Conservation (phyloP, 2,329 filamentous ascomycete genomes). For the Hypoxylon sp. region DNA sequence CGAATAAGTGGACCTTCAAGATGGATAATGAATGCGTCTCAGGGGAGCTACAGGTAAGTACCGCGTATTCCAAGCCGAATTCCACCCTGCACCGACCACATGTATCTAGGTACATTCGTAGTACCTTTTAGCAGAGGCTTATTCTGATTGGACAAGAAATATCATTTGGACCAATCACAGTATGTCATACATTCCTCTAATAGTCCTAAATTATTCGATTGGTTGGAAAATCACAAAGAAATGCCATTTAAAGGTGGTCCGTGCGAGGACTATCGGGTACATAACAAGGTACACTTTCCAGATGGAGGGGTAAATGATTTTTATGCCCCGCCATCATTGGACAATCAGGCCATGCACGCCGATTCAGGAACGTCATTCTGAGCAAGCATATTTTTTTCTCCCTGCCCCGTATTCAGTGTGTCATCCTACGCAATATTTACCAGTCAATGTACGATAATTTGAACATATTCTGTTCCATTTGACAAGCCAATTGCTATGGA, state of each 20-base stretch:
- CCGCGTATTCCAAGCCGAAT: not conserved
- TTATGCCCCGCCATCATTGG: slow-evolving; percentile 49
- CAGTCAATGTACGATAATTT: slow-evolving; percentile 1
- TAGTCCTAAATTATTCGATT: not conserved
- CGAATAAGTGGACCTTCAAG: slow-evolving; percentile 12
- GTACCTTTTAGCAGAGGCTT: not conserved
- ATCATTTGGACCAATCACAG: not conserved
- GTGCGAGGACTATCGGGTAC: too few relatives aligned
- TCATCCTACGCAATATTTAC: slow-evolving; percentile 14
- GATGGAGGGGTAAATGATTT: slow-evolving; percentile 42
- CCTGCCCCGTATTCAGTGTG: slow-evolving; percentile 7
- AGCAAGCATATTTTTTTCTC: slow-evolving; percentile 30
- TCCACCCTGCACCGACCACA: not conserved
- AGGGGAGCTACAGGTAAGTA: not conserved
- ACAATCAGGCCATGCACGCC: slow-evolving; percentile 32
- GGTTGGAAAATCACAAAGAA: not conserved
- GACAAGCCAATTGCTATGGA: slow-evolving; percentile 64
- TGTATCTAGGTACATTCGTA: not conserved
- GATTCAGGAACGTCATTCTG: slow-evolving; percentile 44
- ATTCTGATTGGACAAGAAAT: not conserved
- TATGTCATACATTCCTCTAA: not conserved
- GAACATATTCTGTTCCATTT: slow-evolving; percentile 18
- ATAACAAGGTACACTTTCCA: slow-evolving; percentile 27
- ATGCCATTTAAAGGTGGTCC: not conserved
- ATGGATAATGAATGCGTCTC: not conserved